Base-by-base conservation (phyloP, 495 filamentous ascomycete genomes). In the Peziza echinospora region DNA sequence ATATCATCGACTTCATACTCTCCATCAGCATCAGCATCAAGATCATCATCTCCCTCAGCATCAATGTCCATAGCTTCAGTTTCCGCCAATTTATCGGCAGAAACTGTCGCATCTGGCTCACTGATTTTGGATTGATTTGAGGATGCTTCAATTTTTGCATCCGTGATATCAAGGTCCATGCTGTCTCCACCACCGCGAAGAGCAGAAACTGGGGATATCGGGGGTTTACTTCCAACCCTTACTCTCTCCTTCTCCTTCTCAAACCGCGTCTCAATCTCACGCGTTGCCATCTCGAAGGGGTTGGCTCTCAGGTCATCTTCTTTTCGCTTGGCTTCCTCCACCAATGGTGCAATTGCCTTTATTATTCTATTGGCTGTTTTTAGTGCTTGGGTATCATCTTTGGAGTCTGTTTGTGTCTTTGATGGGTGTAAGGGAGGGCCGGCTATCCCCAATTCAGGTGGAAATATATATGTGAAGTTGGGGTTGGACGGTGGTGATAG, bases 301-400 rank as follows among this genome's bases (percentile, higher is more conserved):
- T 72, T 76, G 47, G 75, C 68, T 46, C 66, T 75, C 7, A 93
- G 65, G 40, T 91, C 84, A 34, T 78, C 75, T 60, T 96, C 87
- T 28, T 80, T 82, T 44, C 71, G 69, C 39, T 80, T 64, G 2
- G 84, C 83, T 41, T 77, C 73, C 59, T 92, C 82, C 5, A 93
- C 64, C 30, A 73, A 68, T 16, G 75, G 72, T 57, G 89, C 80
- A 21, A 93, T 70, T 3, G 75, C 71, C 60, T 82, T 84, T 49
- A 93, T 68, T 44, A 94, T 85, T 39, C 82, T 71, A 59, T 87
- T 92, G 11, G 79, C 87, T 23, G 83, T 42, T 13, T 24, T 40
- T 8, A 34, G 21, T 16, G 22, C 51, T 11, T 44, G 43, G 19
- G 30, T 17, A 44, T 56, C 49, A 28, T 43, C 41, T 23, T 47